Evolutionary conservation across 192 early-diverging fungal species (phyloP).

Genomic region (Phlyctochytrium bullatum): DNA sequence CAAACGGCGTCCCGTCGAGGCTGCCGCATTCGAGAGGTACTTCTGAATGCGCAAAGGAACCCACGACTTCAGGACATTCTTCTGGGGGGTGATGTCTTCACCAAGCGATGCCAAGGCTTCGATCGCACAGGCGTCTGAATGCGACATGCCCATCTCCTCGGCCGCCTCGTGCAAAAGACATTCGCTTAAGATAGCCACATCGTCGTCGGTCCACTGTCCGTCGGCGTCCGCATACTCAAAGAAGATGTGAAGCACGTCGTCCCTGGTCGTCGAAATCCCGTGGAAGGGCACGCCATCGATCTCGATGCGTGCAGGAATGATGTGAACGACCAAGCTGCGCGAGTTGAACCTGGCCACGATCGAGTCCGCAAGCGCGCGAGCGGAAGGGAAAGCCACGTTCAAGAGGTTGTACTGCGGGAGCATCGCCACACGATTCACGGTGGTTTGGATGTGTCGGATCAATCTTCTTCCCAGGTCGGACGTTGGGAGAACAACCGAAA

Average conservation of each 20-base stretch:
- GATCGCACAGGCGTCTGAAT: slow-evolving; percentile 27
- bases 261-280: slow-evolving; percentile 7
- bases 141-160: slow-evolving; percentile 21
- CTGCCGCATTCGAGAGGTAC: neutral
- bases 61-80: neutral
- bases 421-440: neutral
- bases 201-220: slow-evolving; percentile 5
- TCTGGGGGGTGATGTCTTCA: neutral
- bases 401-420: slow-evolving; percentile 15
- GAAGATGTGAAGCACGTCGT: neutral
- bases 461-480: slow-evolving; percentile 17
- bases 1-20: neutral
- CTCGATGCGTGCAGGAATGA: neutral
- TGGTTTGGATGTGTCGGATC: neutral
- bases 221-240: neutral
- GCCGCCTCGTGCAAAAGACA: slow-evolving; percentile 26
- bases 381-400: slow-evolving; percentile 11
- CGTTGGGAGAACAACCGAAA: neutral
- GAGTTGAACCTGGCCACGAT: neutral
- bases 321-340: neutral
- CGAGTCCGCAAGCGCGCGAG: neutral
- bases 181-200: slow-evolving; percentile 9
- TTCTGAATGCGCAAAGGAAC: slow-evolving; percentile 4
- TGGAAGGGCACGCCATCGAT: slow-evolving; percentile 9
- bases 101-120: slow-evolving; percentile 23